Conservation (phyloP, 208 protist genomes). For the Naegleria fowleri region DNA sequence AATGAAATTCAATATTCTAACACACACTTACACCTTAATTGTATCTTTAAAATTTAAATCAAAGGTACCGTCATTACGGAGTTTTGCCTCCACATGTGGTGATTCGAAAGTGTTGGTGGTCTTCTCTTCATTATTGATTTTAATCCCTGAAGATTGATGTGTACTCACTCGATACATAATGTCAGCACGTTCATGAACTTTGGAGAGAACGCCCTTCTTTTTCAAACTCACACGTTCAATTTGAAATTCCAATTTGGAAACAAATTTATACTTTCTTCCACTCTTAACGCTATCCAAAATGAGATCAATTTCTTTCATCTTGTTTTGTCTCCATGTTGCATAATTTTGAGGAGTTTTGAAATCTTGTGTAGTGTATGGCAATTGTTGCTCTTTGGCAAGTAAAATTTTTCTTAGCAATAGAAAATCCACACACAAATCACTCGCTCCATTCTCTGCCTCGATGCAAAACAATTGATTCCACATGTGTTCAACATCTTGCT, state of each 20-base stretch:
- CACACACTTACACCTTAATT: not conserved
- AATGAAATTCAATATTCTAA: no score
- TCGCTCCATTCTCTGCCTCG: not conserved
- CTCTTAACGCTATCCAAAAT: not conserved
- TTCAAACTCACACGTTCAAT: not conserved
- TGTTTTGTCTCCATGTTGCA: not conserved
- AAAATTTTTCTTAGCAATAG: not conserved
- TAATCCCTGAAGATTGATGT: not conserved
- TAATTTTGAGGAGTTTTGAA: not conserved
- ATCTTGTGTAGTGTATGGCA: not conserved
- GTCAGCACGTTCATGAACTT: not conserved
- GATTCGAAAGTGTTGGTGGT: not conserved
- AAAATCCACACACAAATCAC: not conserved
- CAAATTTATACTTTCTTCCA: not conserved
- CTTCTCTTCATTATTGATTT: not conserved
- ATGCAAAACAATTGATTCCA: not conserved
- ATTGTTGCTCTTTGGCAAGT: not conserved
- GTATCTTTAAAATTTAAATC: not conserved
- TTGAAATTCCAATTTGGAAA: not conserved
- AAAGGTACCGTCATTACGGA: not conserved
- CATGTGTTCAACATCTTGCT: not conserved
- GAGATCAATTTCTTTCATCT: not conserved
- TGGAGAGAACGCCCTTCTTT: not conserved
- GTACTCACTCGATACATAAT: not conserved
- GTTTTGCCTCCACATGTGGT: not conserved